Percentiles rank a stretch among this genome's conserved stretches.
These are phyloP conservation scores for Plenodomus lindquistii DNA, from an alignment of 2,329 filamentous ascomycete genomes.

Conservation along the genomic window DNA sequence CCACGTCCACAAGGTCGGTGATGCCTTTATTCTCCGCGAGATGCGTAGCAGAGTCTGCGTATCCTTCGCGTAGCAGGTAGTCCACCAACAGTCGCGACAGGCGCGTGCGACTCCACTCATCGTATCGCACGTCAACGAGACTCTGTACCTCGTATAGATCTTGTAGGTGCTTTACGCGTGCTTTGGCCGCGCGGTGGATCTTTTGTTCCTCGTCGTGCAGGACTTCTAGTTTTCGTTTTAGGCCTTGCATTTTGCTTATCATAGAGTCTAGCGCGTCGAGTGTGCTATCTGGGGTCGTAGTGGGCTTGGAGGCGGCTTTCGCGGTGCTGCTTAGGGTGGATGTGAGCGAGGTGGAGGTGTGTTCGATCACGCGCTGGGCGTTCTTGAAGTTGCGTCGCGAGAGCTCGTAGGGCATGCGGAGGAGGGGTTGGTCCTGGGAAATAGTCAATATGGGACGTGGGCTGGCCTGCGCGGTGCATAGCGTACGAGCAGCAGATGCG, in stretches of 20 bases:
- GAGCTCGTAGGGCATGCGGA: constrained; percentile 90
- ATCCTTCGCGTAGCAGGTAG: constrained; percentile 84
- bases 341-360: constrained; percentile 66
- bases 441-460: constrained; percentile 1
- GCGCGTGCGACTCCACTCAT: constrained; percentile 80
- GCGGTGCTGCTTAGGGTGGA: constrained; percentile 58
- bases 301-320: constrained; percentile 65
- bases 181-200: constrained; percentile 74
- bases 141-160: constrained; percentile 79
- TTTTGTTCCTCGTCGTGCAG: constrained; percentile 79
- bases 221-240: constrained; percentile 83
- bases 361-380: constrained; percentile 76
- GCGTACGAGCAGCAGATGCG: constrained; percentile 73
- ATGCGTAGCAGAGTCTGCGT: constrained; percentile 73
- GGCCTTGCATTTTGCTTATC: constrained; percentile 78
- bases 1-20: constrained; percentile 80
- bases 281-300: constrained; percentile 49
- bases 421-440: constrained; percentile 85
- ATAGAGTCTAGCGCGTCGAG: constrained; percentile 81
- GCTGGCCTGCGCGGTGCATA: not conserved
- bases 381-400: constrained; percentile 92
- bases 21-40: constrained; percentile 77
- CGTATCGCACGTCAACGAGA: constrained; percentile 90
- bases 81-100: constrained; percentile 89
- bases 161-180: constrained; percentile 78